Conservation (phyloP, 768 basidiomycete genomes). For the Mrakia frigida region DNA sequence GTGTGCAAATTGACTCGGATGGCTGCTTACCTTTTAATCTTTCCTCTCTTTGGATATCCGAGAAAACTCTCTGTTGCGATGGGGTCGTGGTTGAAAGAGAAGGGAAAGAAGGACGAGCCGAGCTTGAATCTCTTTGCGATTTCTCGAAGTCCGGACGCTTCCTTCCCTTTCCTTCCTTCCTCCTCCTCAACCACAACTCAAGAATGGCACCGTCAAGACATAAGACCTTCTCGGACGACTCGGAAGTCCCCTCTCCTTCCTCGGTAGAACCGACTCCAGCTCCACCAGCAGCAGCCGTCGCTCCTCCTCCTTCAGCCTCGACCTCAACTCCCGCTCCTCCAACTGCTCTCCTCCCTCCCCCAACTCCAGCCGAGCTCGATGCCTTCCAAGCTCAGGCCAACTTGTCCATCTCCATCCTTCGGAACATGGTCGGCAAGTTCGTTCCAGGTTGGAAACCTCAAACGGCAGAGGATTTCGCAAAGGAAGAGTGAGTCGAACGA, state of each 20-base stretch:
- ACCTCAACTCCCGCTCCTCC: neutral
- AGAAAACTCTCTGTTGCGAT: no score
- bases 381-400: conserved; percentile 29
- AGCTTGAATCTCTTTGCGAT: no score
- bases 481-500: conserved; percentile 20
- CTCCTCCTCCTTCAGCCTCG: neutral
- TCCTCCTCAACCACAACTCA: neutral
- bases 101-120: no score
- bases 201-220: neutral
- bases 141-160: neutral
- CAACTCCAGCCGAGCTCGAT: conserved; percentile 21
- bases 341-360: conserved; percentile 8
- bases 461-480: conserved; percentile 5
- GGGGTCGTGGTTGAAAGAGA: no score
- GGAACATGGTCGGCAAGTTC: conserved; percentile 18
- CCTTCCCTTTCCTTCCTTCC: neutral
- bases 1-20: no score
- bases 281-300: neutral
- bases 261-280: neutral
- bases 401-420: conserved; percentile 23
- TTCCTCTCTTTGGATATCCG: no score
- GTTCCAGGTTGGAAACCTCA: conserved; percentile 25
- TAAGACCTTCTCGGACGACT: neutral
- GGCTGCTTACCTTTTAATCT: no score
- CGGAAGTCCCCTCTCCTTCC: neutral